A percentile compares a stretch with the other conserved stretches of the same genome.
phyloP scores from a whole-genome alignment of 1,284 basidiomycete genomes.

The Amylostereum chailletii region DNA sequence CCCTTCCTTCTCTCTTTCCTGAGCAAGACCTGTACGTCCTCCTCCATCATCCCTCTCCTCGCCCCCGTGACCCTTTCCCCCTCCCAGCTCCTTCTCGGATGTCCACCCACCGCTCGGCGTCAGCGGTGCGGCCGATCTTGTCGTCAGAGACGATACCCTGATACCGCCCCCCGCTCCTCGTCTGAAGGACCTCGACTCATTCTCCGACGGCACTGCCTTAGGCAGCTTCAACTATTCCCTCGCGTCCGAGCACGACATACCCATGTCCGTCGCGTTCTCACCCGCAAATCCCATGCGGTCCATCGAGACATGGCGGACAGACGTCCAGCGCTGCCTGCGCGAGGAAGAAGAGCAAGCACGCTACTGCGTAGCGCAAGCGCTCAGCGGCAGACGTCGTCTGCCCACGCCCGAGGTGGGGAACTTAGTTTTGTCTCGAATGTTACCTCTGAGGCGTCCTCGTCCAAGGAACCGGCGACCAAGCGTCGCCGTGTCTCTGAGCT shows the following conservation, averaged over 20 bases:
- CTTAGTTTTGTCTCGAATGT: not conserved
- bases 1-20: too few relatives aligned
- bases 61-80: not conserved
- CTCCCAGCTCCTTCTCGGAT: not conserved
- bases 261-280: conserved; percentile 25
- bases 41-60: too few relatives aligned
- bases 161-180: conserved; percentile 25
- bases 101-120: not conserved
- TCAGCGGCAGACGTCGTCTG: not conserved
- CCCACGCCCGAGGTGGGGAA: conserved; percentile 10
- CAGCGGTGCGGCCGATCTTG: not conserved
- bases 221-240: conserved; percentile 40
- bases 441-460: conserved; percentile 9
- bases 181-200: conserved; percentile 43
- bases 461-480: conserved; percentile 14
- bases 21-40: too few relatives aligned
- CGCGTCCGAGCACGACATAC: conserved; percentile 14
- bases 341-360: not conserved
- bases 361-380: too few relatives aligned
- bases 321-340: conserved; percentile 9
- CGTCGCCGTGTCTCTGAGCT: conserved; percentile 11
- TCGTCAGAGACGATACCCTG: conserved; percentile 5
- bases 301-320: conserved; percentile 14
- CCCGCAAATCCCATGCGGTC: conserved; percentile 15
- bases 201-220: conserved; percentile 41